phyloP scores from a whole-genome alignment of 306 rosid genomes.

The Dicorynia guianensis region DNA sequence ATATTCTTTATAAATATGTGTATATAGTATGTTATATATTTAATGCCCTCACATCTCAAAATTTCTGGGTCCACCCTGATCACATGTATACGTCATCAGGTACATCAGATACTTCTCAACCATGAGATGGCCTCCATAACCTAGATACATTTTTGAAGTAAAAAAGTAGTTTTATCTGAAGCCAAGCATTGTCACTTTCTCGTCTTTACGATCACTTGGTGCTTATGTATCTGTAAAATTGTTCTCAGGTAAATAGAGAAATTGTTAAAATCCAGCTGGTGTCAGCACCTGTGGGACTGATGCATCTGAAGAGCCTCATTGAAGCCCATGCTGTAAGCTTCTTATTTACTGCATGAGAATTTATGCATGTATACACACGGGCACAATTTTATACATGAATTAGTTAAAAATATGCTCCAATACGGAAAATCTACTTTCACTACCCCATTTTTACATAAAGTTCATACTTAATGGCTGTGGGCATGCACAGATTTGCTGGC shows the following conservation, averaged over 20 bases:
- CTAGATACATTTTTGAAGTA: background rate
- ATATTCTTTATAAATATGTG: too few relatives aligned
- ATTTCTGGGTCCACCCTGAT: too few relatives aligned
- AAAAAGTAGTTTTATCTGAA: constrained; percentile 14
- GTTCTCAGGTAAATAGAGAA: constrained; percentile 85
- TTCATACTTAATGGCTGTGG: too few relatives aligned
- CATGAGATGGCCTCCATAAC: background rate
- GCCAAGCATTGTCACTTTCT: constrained; percentile 8
- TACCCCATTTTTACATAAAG: too few relatives aligned
- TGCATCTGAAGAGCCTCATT: constrained; percentile 89
- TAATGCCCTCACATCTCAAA: too few relatives aligned
- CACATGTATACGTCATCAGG: background rate
- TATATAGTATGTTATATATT: too few relatives aligned
- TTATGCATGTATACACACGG: constrained; percentile 22
- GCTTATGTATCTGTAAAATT: constrained; percentile 30
- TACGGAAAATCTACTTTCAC: too few relatives aligned
- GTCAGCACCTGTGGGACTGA: constrained; percentile 90
- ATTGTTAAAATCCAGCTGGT: constrained; percentile 94
- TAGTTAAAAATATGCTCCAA: background rate
- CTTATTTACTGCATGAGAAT: constrained; percentile 31
- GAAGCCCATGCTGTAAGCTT: constrained; percentile 97
- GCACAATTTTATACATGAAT: background rate
- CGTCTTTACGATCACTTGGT: constrained; percentile 8
- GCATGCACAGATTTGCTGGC: too few relatives aligned
- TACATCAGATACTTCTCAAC: background rate